Conservation (phyloP, 768 basidiomycete genomes). For the Naganishia kalamii region DNA sequence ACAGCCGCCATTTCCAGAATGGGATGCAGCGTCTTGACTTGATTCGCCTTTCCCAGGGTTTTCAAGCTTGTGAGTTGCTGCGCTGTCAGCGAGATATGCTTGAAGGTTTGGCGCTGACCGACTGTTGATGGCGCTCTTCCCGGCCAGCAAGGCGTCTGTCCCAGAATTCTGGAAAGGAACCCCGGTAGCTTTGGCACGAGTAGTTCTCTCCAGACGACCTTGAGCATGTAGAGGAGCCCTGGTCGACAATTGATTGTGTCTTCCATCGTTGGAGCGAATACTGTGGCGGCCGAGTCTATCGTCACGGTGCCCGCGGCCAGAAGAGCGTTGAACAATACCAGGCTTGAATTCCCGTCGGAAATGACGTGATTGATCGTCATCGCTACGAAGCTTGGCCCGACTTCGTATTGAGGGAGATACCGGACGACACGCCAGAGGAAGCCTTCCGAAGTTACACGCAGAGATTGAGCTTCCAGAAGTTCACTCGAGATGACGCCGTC, state of each 20-base stretch:
- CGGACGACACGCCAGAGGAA: background rate
- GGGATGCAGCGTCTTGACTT: background rate
- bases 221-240: background rate
- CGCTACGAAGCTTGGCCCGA: background rate
- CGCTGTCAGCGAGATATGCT: background rate
- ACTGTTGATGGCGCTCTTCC: background rate
- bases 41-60: background rate
- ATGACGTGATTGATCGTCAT: slow-evolving; percentile 4
- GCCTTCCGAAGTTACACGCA: background rate
- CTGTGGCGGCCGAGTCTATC: too few relatives aligned
- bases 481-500: background rate
- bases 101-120: background rate
- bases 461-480: background rate
- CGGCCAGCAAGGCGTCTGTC: background rate
- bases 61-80: background rate
- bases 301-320: too few relatives aligned
- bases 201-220: slow-evolving; percentile 1
- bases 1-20: background rate
- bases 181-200: background rate
- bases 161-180: background rate
- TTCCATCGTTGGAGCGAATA: background rate
- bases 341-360: slow-evolving; percentile 2
- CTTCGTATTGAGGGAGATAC: background rate
- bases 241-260: background rate
- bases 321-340: background rate